These are phyloP conservation scores for Scorias spongiosa DNA, from an alignment of 2,329 filamentous ascomycete genomes.

Conservation along the genomic window DNA sequence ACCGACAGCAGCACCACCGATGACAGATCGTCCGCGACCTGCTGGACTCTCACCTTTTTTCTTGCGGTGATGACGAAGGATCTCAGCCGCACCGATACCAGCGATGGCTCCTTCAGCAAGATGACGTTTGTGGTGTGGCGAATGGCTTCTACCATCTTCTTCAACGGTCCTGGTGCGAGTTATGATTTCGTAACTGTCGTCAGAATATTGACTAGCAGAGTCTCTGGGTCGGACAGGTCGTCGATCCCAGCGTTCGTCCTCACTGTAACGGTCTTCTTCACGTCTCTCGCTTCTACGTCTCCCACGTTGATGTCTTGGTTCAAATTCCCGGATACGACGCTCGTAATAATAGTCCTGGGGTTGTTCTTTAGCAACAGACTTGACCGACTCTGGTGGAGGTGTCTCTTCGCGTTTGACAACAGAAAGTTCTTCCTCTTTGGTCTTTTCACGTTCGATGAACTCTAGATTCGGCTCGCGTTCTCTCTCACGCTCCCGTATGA, in stretches of 20 bases:
- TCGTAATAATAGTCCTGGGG: constrained; percentile 47
- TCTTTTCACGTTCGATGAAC: constrained; percentile 42
- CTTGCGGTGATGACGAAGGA: constrained; percentile 43
- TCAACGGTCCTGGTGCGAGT: constrained; percentile 29
- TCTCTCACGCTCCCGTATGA: constrained; percentile 31
- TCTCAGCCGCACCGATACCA: constrained; percentile 44
- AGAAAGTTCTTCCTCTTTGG: constrained; percentile 26
- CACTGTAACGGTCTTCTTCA: constrained; percentile 22
- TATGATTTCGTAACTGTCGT: constrained; percentile 47
- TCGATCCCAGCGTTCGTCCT: constrained; percentile 22
- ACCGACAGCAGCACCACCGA: constrained; percentile 46
- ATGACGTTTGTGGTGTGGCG: constrained; percentile 37
- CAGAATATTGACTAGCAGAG: constrained; percentile 40
- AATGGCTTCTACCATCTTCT: constrained; percentile 21
- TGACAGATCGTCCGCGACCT: constrained; percentile 35
- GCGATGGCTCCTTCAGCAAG: constrained; percentile 47
- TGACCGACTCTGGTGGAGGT: constrained; percentile 16
- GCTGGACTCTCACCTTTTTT: constrained; percentile 39
- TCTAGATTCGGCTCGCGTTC: constrained; percentile 40
- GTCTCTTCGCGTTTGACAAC: constrained; percentile 26
- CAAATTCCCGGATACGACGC: constrained; percentile 39
- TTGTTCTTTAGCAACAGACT: constrained; percentile 12
- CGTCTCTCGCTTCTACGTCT: constrained; percentile 20
- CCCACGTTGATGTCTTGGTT: constrained; percentile 14
- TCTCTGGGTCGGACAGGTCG: constrained; percentile 36